Conservation (phyloP, 306 rosid genomes). For the Glycine tomentella region DNA sequence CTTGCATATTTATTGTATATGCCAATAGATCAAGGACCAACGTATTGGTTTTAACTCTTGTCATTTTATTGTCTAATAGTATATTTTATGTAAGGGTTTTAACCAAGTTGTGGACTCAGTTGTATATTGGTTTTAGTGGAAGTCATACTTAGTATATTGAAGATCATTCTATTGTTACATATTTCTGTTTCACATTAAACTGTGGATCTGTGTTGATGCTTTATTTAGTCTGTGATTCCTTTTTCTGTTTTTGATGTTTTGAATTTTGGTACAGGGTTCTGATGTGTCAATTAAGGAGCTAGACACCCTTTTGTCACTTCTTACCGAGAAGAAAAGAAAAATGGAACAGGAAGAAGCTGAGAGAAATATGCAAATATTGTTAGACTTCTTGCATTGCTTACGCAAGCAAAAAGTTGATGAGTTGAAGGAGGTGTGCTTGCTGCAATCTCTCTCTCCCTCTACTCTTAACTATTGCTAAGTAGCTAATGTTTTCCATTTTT, state of each 20-base stretch:
- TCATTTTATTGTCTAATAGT: constrained; percentile 9
- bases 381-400: constrained; percentile 87
- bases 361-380: constrained; percentile 92
- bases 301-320: constrained; percentile 77
- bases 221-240: constrained; percentile 32
- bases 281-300: constrained; percentile 89
- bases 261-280: constrained; percentile 71
- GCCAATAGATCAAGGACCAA: constrained; percentile 17
- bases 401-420: constrained; percentile 88
- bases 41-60: not conserved
- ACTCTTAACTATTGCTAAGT: constrained; percentile 21
- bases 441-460: constrained; percentile 35
- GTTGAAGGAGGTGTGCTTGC: constrained; percentile 76
- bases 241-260: not conserved
- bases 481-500: not conserved
- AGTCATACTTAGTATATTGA: not conserved
- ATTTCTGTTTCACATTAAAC: constrained; percentile 21
- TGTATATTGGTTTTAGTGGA: constrained; percentile 20
- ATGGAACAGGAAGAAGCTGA: constrained; percentile 99
- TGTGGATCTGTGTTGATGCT: constrained; percentile 21
- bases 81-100: not conserved
- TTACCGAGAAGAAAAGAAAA: constrained; percentile 91
- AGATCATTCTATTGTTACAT: not conserved
- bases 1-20: constrained; percentile 5
- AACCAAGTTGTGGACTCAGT: not conserved